Evolutionary conservation across 2,329 filamentous ascomycete genomes (phyloP), one percentile per base, ranked within the genome.

Genomic region (Diaporthe vaccinii): DNA sequence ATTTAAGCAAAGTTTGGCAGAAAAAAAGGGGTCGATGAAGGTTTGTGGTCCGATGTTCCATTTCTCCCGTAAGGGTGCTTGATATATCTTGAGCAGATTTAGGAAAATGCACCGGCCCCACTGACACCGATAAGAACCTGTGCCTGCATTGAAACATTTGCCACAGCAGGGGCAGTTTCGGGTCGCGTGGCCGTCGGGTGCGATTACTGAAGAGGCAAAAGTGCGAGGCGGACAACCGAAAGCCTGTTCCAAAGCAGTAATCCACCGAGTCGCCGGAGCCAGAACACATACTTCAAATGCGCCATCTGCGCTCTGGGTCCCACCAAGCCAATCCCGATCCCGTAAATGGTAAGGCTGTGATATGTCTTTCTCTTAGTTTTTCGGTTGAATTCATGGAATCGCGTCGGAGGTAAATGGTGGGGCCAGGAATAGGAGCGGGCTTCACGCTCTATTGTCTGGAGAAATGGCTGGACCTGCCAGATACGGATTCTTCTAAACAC

Each of bases 1-100:
- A 69, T 69, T 69, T 69, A 28, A 69, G 3, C 49, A 39, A 22
- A 28, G 31, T 69, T 55, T 55, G 34, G 10, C 34, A 55, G 49
- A 55, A 41, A 49, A 41, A 49, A 41, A 9, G 22, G 34, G 57
- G 20, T 39, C 8, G 22, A 2, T 34, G 34, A 4, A 25, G 14
- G 12, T 14, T 55, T 1, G 34, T 22, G 34, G n/a, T 69, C 65
- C 14, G 34, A 55, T 55, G 49, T 69, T 69, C 22, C 65, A 55
- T 22, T 31, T 4, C 34, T 55, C 31, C 15, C 17, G 6, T 4
- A 55, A 4, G 34, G n/a, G 15, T 28, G 34, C 34, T 69, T 69
- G 34, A 53, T 69, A 69, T 69, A 69, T 39, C 22, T 39, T 41
- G 34, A 9, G 22, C 34, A 25, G 36, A 39, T 36, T 20, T 8